Percentiles rank a stretch among this genome's conserved stretches.
Conservation (phyloP, 352 stramenopile genomes). For the Peronospora destructor region DNA sequence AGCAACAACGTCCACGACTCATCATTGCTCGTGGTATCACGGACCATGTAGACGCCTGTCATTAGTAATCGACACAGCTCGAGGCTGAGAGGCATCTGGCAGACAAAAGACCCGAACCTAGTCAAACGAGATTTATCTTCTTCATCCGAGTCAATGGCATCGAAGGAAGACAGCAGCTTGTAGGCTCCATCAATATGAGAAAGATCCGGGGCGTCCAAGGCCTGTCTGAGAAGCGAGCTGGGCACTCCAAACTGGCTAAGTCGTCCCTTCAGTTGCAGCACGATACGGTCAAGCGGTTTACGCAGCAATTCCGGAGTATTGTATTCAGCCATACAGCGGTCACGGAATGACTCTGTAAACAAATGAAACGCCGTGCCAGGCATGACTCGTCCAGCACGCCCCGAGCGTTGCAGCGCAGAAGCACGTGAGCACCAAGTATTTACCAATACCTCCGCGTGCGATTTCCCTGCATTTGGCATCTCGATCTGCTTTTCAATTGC, state of each 20-base stretch:
- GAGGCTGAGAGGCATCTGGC: conserved; percentile 67
- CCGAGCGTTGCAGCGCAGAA: conserved; percentile 77
- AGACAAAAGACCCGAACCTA: conserved; percentile 71
- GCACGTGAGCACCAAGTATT: conserved; percentile 92
- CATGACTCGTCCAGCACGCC: conserved; percentile 89
- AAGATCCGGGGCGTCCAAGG: conserved; percentile 60
- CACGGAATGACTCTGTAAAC: conserved; percentile 64
- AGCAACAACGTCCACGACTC: conserved; percentile 40
- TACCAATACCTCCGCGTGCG: conserved; percentile 64
- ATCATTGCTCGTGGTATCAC: conserved; percentile 18
- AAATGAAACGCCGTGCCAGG: conserved; percentile 89
- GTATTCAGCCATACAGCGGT: conserved; percentile 68
- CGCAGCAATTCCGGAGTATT: conserved; percentile 76
- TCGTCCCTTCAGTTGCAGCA: conserved; percentile 71
- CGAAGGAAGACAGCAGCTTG: conserved; percentile 60
- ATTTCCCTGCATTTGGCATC: conserved; percentile 63
- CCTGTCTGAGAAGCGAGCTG: conserved; percentile 56
- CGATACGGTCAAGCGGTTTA: conserved; percentile 75
- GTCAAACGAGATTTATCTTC: conserved; percentile 61
- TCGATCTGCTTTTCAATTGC: conserved; percentile 82
- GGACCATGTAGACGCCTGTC: conserved; percentile 42
- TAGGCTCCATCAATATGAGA: conserved; percentile 69
- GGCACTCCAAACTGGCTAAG: conserved; percentile 65
- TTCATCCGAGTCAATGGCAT: conserved; percentile 54
- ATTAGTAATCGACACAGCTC: conserved; percentile 70